Conservation (phyloP, 2,329 filamentous ascomycete genomes). For the Botryotinia globosa region DNA sequence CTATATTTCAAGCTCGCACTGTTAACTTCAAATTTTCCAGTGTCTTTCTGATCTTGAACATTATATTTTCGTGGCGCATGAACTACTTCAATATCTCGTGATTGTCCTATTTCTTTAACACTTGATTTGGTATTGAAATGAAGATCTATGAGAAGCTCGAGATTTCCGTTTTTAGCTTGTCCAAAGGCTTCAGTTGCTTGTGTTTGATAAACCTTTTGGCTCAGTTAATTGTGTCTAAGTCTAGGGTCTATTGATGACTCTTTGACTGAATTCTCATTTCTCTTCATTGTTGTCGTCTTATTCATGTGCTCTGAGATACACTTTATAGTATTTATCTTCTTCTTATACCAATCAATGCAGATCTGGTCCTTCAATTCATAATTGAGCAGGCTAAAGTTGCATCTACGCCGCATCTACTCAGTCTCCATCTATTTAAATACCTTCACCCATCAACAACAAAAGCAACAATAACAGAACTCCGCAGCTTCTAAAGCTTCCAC, state of each 20-base stretch:
- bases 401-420: no score
- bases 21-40: not conserved
- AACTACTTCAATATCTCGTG: not conserved
- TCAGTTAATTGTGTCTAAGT: not conserved
- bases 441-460: no score
- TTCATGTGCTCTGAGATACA: no score
- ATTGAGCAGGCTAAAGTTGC: no score
- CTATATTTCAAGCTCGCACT: not conserved
- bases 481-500: not conserved
- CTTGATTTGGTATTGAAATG: not conserved
- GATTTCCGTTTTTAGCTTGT: not conserved
- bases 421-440: no score
- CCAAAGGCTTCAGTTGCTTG: not conserved
- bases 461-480: no score
- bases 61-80: not conserved
- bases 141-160: not conserved
- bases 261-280: not conserved
- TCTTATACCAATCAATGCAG: not conserved
- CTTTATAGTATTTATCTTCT: not conserved
- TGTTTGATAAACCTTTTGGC: not conserved
- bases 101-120: fast-evolving
- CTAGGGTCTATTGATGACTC: not conserved
- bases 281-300: no score
- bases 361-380: not conserved
- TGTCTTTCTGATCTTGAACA: not conserved